phyloP scores from a whole-genome alignment of 1,139 yeast species.

The Yamadazyma aaseri region DNA sequence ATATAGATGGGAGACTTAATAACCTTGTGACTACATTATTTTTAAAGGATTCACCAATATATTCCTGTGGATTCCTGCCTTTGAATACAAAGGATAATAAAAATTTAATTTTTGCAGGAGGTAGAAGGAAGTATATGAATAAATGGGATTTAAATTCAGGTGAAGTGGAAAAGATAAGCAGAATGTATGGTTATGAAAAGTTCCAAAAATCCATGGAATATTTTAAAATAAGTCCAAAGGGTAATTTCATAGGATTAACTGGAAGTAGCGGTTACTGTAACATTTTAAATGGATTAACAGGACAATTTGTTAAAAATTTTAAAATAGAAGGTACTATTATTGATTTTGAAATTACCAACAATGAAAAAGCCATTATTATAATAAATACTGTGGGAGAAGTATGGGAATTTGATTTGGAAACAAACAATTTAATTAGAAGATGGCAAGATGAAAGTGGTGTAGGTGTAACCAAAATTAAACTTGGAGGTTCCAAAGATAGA shows the following conservation, averaged over 20 bases:
- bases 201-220: conserved; percentile 87
- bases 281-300: conserved; percentile 68
- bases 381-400: conserved; percentile 82
- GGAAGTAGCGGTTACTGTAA: conserved; percentile 94
- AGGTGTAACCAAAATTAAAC: conserved; percentile 72
- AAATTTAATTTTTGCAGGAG: conserved; percentile 70
- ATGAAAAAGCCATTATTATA: conserved; percentile 56
- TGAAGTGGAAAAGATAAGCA: conserved; percentile 76
- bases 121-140: conserved; percentile 89
- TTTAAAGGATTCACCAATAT: conserved; percentile 76
- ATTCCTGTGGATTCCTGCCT: conserved; percentile 65
- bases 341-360: conserved; percentile 72
- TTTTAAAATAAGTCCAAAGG: conserved; percentile 70
- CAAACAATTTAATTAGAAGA: conserved; percentile 47
- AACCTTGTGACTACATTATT: conserved; percentile 79
- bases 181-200: conserved; percentile 89
- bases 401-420: conserved; percentile 74
- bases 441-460: conserved; percentile 91
- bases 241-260: conserved; percentile 68
- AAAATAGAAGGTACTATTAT: conserved; percentile 82
- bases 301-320: conserved; percentile 84
- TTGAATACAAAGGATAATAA: conserved; percentile 43
- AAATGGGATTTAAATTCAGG: conserved; percentile 84
- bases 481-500: conserved; percentile 77
- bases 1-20: conserved; percentile 87